Evolutionary conservation across 345 rosid genomes (phyloP).

Genomic region (Bruguiera gymnorhiza): DNA sequence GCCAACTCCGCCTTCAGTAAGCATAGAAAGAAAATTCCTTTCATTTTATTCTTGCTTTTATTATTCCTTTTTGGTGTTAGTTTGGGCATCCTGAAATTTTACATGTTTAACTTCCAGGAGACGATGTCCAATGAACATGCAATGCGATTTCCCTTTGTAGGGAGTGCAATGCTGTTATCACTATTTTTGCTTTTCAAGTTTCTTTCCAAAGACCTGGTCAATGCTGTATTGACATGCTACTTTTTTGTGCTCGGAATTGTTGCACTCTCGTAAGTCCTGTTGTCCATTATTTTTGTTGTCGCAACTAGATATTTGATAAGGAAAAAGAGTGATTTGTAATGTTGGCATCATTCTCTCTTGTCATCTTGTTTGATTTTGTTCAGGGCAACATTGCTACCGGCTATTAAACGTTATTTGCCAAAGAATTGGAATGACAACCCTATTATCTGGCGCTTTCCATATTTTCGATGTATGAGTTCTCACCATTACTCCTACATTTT

Average conservation of each 20-base stretch:
- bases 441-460: constrained; percentile 75
- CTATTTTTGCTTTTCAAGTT: constrained; percentile 94
- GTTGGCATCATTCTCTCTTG: constrained; percentile 15
- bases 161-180: constrained; percentile 95
- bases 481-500: not conserved
- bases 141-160: constrained; percentile 97
- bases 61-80: not conserved
- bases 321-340: not conserved
- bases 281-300: constrained; percentile 7
- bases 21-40: constrained; percentile 9
- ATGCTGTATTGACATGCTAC: constrained; percentile 88
- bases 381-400: constrained; percentile 91
- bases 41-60: not conserved
- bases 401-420: constrained; percentile 71
- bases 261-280: constrained; percentile 87
- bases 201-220: constrained; percentile 91
- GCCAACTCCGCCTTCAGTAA: constrained; percentile 84
- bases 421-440: constrained; percentile 72
- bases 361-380: constrained; percentile 23
- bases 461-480: constrained; percentile 63
- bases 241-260: constrained; percentile 90
- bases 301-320: not conserved
- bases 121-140: constrained; percentile 98
- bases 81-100: constrained; percentile 10
- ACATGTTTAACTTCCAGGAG: constrained; percentile 53